Conservation (phyloP, 495 filamentous ascomycete species). For the Penicillium taxi region DNA sequence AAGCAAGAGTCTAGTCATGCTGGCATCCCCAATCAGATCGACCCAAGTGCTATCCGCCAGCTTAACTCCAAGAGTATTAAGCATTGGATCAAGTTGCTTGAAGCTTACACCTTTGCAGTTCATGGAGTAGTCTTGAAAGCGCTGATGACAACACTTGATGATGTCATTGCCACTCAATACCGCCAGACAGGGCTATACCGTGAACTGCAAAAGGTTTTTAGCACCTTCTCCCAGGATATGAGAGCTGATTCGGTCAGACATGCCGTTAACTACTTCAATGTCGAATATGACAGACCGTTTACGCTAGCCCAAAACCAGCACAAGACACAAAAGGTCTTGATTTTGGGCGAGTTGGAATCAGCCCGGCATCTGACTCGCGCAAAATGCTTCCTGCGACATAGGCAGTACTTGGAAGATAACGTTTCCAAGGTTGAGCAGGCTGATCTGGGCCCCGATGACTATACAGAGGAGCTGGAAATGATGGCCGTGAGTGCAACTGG, state of each 20-base stretch:
- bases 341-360: neutral
- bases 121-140: constrained; percentile 22
- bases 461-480: constrained; percentile 38
- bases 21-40: constrained; percentile 32
- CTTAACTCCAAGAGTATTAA: constrained; percentile 32
- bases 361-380: constrained; percentile 12
- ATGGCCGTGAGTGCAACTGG: constrained; percentile 37
- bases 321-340: constrained; percentile 5
- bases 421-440: constrained; percentile 14
- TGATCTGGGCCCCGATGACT: constrained; percentile 37
- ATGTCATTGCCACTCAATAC: constrained; percentile 29
- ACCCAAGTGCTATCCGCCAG: constrained; percentile 35
- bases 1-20: constrained; percentile 31
- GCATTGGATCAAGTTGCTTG: constrained; percentile 32
- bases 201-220: constrained; percentile 21
- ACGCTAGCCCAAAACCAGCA: neutral
- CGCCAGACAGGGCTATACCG: constrained; percentile 31
- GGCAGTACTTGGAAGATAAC: constrained; percentile 4
- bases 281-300: constrained; percentile 29
- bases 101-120: constrained; percentile 22
- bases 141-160: constrained; percentile 22
- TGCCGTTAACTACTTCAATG: constrained; percentile 16
- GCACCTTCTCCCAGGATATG: constrained; percentile 20
- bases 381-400: constrained; percentile 8
- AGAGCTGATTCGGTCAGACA: constrained; percentile 16